Base-by-base conservation (phyloP, 306 rosid genomes). In the Aeschynomene evenia region DNA sequence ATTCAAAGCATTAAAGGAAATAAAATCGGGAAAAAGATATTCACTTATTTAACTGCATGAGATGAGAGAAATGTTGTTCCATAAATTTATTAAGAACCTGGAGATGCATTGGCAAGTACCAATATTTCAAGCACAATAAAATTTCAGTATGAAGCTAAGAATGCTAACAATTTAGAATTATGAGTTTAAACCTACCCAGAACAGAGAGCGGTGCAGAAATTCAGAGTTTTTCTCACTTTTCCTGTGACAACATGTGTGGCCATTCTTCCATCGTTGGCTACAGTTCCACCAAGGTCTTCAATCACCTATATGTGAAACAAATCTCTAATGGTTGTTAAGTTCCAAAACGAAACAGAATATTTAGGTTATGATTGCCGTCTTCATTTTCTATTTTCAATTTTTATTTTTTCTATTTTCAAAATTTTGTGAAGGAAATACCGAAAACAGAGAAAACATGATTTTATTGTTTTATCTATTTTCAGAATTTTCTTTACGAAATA, bases 171-270 rank as follows among this genome's bases (percentile, higher is more conserved):
- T 59, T 63, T 74, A 55, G 73, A 36, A 43, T 33, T 54, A 66
- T 49, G n/a, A 40, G n/a, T 54, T 73, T 39, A 63, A 72, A 85
- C 98, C 85, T 80, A 89, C 98, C 96, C 98, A 23, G 96, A 87
- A 72, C 92, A 87, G 40, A 92, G 91, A 54, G 96, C 98, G 13
- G 82, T 77, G 64, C 96, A 92, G 81, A 92, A 92, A 83, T 92
- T 92, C 68, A 86, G 75, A 55, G 98, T 92, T 78, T 84, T 86
- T 72, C 98, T 85, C 74, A 77, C 95, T 88, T 86, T 65, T 78
- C 98, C 98, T 1, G 98, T 92, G 77, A 89, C 80, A 75, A 89
- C 85, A 81, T 92, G 96, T 5, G 98, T 89, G 70, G 91, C 34
- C 68, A 66, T 61, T 67, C 81, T 85, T 75, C 98, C 98, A 70